Evolutionary conservation across 495 filamentous ascomycete genomes (phyloP).

Genomic region (Lepraria neglecta): DNA sequence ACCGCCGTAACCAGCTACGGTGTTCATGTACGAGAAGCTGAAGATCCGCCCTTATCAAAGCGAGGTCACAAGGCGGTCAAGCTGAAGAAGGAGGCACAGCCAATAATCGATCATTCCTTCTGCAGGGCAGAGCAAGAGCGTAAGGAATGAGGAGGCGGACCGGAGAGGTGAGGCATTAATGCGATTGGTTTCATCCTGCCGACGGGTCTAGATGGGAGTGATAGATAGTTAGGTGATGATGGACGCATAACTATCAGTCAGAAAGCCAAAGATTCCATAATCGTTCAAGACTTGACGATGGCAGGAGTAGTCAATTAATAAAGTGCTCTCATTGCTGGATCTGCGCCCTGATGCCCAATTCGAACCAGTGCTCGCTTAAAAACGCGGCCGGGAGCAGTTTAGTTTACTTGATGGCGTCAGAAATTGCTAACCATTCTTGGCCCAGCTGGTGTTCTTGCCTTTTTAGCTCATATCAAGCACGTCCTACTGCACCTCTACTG

Average conservation of each 20-base stretch:
- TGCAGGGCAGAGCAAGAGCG: not conserved
- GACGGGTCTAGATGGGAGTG: not conserved
- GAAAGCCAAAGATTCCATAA: not conserved
- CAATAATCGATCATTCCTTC: not conserved
- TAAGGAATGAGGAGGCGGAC: not conserved
- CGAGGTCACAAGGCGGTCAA: constrained; percentile 6
- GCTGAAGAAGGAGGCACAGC: constrained; percentile 2
- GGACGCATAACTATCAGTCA: not conserved
- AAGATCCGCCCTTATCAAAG: constrained; percentile 7
- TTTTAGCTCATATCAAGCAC: too few species aligned
- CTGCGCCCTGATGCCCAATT: not conserved
- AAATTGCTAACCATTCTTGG: not conserved
- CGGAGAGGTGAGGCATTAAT: constrained; percentile 3
- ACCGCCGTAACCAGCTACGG: not conserved
- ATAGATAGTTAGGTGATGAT: not conserved
- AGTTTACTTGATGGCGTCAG: too few species aligned
- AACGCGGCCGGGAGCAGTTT: too few species aligned
- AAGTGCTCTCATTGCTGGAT: not conserved
- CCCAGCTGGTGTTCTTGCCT: not conserved
- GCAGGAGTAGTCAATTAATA: not conserved
- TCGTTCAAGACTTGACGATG: not conserved
- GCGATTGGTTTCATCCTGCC: not conserved
- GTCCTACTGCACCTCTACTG: not conserved
- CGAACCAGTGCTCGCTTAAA: too few species aligned
- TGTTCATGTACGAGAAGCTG: constrained; percentile 8